Conservation (phyloP, 2,329 filamentous ascomycete species). For the Trichoderma sp. region DNA sequence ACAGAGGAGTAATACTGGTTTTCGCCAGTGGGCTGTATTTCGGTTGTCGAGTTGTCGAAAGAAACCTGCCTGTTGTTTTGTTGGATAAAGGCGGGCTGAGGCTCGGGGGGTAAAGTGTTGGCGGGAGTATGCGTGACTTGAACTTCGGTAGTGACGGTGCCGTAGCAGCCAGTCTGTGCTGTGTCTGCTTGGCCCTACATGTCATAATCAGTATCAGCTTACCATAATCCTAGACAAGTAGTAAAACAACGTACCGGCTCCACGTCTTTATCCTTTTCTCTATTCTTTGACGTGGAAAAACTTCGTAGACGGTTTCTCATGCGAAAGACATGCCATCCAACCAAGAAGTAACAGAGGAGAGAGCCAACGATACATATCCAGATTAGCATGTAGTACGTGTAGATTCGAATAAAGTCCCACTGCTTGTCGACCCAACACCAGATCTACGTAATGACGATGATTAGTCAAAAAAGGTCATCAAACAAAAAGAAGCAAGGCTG, state of each 20-base stretch:
- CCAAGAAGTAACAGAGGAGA: constrained; percentile 52
- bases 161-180: constrained; percentile 41
- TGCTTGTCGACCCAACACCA: constrained; percentile 60
- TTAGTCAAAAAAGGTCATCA: neutral
- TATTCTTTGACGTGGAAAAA: constrained; percentile 41
- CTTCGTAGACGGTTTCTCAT: constrained; percentile 55
- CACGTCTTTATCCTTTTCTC: constrained; percentile 25
- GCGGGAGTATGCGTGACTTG: constrained; percentile 39
- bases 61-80: constrained; percentile 23
- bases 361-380: constrained; percentile 59
- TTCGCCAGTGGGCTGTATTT: constrained; percentile 23
- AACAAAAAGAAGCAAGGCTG: neutral
- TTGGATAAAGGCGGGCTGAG: constrained; percentile 25
- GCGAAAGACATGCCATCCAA: constrained; percentile 59
- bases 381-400: constrained; percentile 60
- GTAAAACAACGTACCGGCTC: constrained; percentile 34
- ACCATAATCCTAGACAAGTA: accelerated
- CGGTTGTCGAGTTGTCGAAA: constrained; percentile 23
- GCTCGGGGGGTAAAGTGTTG: constrained; percentile 24
- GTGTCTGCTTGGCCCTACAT: constrained; percentile 27
- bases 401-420: constrained; percentile 57
- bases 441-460: constrained; percentile 38
- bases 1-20: constrained; percentile 36
- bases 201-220: neutral
- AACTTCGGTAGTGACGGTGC: constrained; percentile 53